Evolutionary conservation across 2,329 filamentous ascomycete species (phyloP), one percentile per base, ranked within the genome.

Genomic region (Exophiala mesophila): DNA sequence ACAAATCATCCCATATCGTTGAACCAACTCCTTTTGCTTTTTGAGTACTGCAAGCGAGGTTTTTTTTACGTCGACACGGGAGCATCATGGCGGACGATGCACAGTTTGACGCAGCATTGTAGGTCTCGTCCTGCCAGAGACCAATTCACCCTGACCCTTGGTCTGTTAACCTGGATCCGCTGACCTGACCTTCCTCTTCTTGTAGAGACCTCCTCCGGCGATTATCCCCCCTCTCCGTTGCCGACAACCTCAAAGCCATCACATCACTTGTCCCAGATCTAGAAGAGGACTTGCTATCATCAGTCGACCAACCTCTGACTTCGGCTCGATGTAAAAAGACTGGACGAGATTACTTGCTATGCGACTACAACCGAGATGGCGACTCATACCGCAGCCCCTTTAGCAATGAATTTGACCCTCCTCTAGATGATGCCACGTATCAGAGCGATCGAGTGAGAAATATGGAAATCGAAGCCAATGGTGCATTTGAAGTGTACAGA

Each of bases 341-440:
- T 21, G 88, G 88, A 57, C 85, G 90, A 56, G 92, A 97, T 70
- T 98, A 95, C 72, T 80, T 98, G 38, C 85, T 96, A 60, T 98
- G 92, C 75, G 92, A 98, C 77, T 98, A 98, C 77, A 98, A 98
- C 76, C 89, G 92, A 53, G 92, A 98, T 68, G 92, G 92, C 50
- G 90, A 96, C 71, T 94, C 85, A 69, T 95, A 95, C 77, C 85
- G 92, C 50, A 94, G 87, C 54, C 92, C 92, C n/a, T 98, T 92
- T 92, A 92, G 84, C 70, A 97, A 97, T 70, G 85, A 95, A 68
- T 98, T 98, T 66, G 88, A 97, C 63, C 92, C 90, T 13, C 85
- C 88, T 10, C 76, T 95, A 47, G 83, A 85, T 36, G 89, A 94
- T 61, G 87, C 88, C 1, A 87, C 88, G 1, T 80, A 94, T 9